Evolutionary conservation across 148 eudicot genomes (phyloP), one percentile per base, ranked within the genome.

Genomic region (Chenopodium berlandieri): DNA sequence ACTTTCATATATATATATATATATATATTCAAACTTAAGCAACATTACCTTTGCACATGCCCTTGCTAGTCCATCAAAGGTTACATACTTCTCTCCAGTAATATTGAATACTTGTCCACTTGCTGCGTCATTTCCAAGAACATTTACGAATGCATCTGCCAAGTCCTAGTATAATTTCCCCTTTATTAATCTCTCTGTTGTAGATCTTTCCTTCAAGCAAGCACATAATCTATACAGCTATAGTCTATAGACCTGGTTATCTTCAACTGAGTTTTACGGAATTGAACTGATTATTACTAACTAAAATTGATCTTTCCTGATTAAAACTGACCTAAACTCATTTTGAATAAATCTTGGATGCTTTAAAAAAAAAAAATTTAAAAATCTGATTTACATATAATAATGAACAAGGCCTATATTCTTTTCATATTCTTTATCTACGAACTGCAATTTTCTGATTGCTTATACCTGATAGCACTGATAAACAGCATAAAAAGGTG

Each of bases 11-110:
- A 27, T 27, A 27, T 23, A 23, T 23, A 23, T 23, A 23, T 23
- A 23, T 27, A 27, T 27, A 27, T 27, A 62, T 71, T 2, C 9
- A 37, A 20, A 11, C 2, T 23, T 52, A n/a, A 46, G 46, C 64
- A 25, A 50, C 23, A 58, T 66, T 86, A 94, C 99, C 98, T 96
- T 96, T 0, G 98, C 99, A 78, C 99, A 96, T 5, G 99, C 99
- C 87, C 84, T 94, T 70, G 98, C 99, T 85, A 96, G 83, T 82
- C 99, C 99, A 86, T 94, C 97, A 83, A 96, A 96, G 5, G 99
- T 96, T 71, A 96, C 99, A 77, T 96, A 94, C 79, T 88, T 96
- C 1, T 90, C 95, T 25, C 99, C 98, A 0, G 97, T 85, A 71
- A 96, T 96, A 86, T 96, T 96, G 87, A 90, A 96, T 9, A 96